Evolutionary conservation across 202 grass and related monocot genomes (phyloP), one percentile per base, ranked within the genome.

Genomic region (Carex arenaria): DNA sequence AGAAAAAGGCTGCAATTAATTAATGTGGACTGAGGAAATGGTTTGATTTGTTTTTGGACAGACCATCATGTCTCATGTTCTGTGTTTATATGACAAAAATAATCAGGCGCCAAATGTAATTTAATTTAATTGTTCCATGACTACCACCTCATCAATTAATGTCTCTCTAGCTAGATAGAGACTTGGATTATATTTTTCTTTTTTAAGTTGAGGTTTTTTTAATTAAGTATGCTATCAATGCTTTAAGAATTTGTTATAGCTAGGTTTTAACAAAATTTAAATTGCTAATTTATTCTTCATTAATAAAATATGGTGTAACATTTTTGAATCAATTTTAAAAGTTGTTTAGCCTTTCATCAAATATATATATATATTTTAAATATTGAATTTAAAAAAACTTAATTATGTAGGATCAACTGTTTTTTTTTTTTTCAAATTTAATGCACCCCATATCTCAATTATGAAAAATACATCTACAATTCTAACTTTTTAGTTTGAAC

Each of bases 61-160:
- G 53, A 82, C 36, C 81, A 89, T 97, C 89, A 92, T 93, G 86
- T 73, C 63, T 80, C 89, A 90, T 89, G 94, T 78, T 72, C 52
- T 80, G 18, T 19, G 84, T 57, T 51, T 86, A 59, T 40, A 55
- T 72, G 34, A 64, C 38, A 81, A 18, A 75, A 32, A 75, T 54
- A 59, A 75, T 54, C 72, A 75, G 72, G 72, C 72, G 23, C 13
- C 28, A 75, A 75, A 64, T 40, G 9, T 68, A 36, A 68, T 5
- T 42, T 68, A 36, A 68, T 5, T 42, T 68, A 26, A 26, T 26
- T 26, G 30, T 26, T 26, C 43, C 43, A 51, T 51, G 19, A 52
- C 42, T 73, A 52, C 40, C 70, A 73, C 70, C 70, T 73, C 43
- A 72, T n/a, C 11, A 11, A 64, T 30, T 26, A 26, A 26, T 26